These are phyloP conservation scores for Chytriomyces sp. DNA, from an alignment of 192 early-diverging fungal species.

Conservation along the genomic window DNA sequence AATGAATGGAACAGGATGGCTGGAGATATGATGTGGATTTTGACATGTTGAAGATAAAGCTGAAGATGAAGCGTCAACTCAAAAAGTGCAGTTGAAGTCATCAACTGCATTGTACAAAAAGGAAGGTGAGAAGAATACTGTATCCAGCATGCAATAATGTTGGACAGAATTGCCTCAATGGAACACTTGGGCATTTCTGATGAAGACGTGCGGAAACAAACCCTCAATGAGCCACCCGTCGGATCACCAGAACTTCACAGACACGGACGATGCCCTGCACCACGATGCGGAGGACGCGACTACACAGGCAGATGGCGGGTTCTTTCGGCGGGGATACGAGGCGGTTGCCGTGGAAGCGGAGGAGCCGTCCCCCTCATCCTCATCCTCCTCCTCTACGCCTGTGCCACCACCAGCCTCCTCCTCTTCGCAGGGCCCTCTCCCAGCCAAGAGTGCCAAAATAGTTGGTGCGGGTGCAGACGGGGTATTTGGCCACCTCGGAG, in stretches of 20 bases:
- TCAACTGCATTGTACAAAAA: too few species aligned
- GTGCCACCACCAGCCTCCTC: constrained; percentile 2
- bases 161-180: too few species aligned
- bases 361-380: neutral
- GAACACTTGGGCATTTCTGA: neutral
- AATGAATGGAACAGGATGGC: too few species aligned
- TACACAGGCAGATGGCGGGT: neutral
- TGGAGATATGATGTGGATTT: too few species aligned
- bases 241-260: neutral
- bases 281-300: neutral
- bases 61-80: too few species aligned
- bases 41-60: too few species aligned
- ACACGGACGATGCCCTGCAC: neutral
- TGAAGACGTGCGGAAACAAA: too few species aligned
- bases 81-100: too few species aligned
- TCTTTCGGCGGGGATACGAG: constrained; percentile 3
- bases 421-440: too few species aligned
- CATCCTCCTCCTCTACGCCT: constrained; percentile 1
- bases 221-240: too few species aligned
- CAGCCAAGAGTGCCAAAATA: neutral
- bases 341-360: neutral
- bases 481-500: constrained; percentile 51
- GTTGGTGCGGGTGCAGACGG: constrained; percentile 39
- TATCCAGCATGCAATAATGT: too few species aligned
- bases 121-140: too few species aligned